Conservation (phyloP, 108 stramenopile species). For the Discostella stelligeroides region DNA sequence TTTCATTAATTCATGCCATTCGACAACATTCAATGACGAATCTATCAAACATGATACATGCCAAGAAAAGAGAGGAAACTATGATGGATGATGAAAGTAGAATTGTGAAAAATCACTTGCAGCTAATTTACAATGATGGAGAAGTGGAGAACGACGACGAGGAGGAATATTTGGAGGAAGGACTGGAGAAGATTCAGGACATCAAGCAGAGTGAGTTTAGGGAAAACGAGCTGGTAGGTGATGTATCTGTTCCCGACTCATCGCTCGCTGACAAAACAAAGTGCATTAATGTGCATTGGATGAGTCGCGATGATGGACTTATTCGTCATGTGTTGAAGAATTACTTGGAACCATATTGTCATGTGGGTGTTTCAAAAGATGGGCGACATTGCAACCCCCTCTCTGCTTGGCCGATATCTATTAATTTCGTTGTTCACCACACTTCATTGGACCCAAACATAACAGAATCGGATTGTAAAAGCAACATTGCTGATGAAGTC, state of each 20-base stretch:
- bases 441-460: background rate
- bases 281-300: conserved; percentile 26
- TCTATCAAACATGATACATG: background rate
- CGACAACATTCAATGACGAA: background rate
- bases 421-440: conserved; percentile 25
- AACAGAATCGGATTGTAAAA: no score
- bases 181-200: background rate
- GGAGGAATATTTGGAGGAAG: background rate
- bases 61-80: background rate
- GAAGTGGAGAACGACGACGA: conserved; percentile 5
- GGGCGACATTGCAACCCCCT: background rate
- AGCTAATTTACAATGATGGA: conserved; percentile 6
- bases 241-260: background rate
- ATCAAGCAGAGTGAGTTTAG: no score
- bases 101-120: conserved; percentile 7
- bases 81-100: background rate
- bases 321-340: conserved; percentile 22
- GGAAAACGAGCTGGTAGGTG: no score
- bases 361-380: background rate
- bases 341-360: conserved; percentile 13
- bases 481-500: no score
- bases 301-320: conserved; percentile 39
- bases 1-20: conserved; percentile 24
- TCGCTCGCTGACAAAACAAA: background rate
- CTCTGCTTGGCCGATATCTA: conserved; percentile 10